Evolutionary conservation across 2,329 filamentous ascomycete species (phyloP).

Genomic region (Aspergillus piperis): DNA sequence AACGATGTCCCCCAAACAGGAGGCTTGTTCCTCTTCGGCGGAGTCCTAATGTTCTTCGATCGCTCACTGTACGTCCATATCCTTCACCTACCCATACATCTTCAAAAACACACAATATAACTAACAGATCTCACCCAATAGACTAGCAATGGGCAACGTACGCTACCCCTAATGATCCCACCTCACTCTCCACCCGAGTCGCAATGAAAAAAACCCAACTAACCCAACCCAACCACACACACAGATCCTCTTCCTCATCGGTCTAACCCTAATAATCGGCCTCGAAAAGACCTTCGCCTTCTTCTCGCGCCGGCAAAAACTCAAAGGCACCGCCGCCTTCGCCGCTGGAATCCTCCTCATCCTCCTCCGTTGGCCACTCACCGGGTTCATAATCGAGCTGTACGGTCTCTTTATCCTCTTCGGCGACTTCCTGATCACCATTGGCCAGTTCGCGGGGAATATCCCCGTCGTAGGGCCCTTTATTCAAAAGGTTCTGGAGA

Average conservation of each 20-base stretch:
- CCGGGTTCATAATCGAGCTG: constrained; percentile 85
- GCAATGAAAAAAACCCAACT: constrained; percentile 9
- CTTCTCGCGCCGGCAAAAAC: constrained; percentile 91
- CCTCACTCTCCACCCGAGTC: constrained; percentile 9
- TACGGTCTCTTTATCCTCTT: constrained; percentile 94
- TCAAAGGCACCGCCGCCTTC: constrained; percentile 88
- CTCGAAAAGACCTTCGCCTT: constrained; percentile 87
- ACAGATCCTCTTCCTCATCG: constrained; percentile 95
- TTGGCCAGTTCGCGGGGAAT: constrained; percentile 81
- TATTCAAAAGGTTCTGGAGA: constrained; percentile 73
- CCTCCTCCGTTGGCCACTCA: constrained; percentile 82
- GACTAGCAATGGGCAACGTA: constrained; percentile 97
- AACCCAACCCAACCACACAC: constrained; percentile 1
- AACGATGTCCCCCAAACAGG: constrained; percentile 55
- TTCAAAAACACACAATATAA: neutral
- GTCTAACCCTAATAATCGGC: constrained; percentile 93
- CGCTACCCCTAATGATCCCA: constrained; percentile 23
- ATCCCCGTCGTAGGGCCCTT: constrained; percentile 85
- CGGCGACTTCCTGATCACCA: constrained; percentile 93
- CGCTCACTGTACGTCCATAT: constrained; percentile 74
- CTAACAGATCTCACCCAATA: constrained; percentile 36
- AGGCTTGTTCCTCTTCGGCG: constrained; percentile 90
- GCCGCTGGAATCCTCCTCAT: constrained; percentile 81
- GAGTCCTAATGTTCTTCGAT: constrained; percentile 97
- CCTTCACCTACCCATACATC: neutral